Conservation (phyloP, 2,329 filamentous ascomycete species). For the Penicillium sp. region DNA sequence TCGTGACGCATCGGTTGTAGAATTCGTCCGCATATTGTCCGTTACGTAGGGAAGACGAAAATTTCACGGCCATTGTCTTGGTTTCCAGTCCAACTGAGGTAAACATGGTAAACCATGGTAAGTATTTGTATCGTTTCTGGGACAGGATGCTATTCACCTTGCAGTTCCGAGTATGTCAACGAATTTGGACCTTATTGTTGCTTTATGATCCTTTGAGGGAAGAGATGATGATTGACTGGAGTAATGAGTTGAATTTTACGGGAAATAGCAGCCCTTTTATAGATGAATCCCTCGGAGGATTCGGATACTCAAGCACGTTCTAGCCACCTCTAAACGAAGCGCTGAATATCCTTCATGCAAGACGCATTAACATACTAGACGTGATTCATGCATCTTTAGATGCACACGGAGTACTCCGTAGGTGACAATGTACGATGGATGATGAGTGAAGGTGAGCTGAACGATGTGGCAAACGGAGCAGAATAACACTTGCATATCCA, state of each 20-base stretch:
- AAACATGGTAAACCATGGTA: neutral
- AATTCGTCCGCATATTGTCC: neutral
- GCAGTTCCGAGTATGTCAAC: neutral
- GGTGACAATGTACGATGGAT: too few species aligned
- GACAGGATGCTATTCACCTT: neutral
- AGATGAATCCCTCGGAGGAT: neutral
- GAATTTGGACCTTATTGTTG: neutral
- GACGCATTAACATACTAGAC: too few species aligned
- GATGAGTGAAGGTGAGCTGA: too few species aligned
- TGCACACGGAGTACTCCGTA: too few species aligned
- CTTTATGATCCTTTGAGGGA: neutral
- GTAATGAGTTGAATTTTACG: neutral
- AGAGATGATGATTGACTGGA: neutral
- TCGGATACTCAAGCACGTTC: neutral
- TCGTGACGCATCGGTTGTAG: neutral
- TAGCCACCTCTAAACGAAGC: too few species aligned
- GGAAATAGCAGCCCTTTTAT: neutral
- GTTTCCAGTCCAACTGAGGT: neutral
- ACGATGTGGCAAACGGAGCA: too few species aligned
- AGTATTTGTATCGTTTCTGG: neutral
- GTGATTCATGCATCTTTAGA: too few species aligned
- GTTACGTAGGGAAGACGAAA: neutral
- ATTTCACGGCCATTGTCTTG: neutral
- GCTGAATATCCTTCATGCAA: neutral
- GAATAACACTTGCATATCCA: too few species aligned